Conservation (phyloP, 768 basidiomycete species). For the Podaxis pistillaris region DNA sequence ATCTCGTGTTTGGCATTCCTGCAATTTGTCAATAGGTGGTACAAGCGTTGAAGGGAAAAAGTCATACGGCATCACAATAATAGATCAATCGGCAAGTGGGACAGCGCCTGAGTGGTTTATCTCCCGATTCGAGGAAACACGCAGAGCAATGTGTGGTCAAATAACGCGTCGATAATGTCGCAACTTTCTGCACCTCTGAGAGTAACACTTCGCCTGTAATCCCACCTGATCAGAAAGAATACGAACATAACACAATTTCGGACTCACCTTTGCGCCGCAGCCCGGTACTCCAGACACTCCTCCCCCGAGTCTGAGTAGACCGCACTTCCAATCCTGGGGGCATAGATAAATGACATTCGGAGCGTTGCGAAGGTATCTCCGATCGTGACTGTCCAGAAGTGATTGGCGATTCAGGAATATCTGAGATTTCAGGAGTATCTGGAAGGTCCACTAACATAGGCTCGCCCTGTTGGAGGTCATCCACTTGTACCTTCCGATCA, state of each 20-base stretch:
- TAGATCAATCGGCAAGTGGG: slow-evolving; percentile 64
- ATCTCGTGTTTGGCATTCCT: slow-evolving; percentile 72
- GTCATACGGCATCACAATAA: slow-evolving; percentile 75
- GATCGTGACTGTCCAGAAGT: slow-evolving; percentile 4
- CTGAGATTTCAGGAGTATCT: neutral
- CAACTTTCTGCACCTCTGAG: slow-evolving; percentile 55
- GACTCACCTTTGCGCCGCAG: slow-evolving; percentile 22
- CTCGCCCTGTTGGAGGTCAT: neutral
- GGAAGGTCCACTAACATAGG: slow-evolving; percentile 16
- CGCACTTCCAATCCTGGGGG: slow-evolving; percentile 24
- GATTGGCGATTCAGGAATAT: slow-evolving; percentile 3
- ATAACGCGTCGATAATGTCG: slow-evolving; percentile 61
- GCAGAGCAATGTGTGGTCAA: slow-evolving; percentile 67
- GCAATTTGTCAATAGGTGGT: neutral
- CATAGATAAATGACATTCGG: slow-evolving; percentile 18
- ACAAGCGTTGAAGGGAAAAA: slow-evolving; percentile 9
- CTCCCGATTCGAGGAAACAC: slow-evolving; percentile 46
- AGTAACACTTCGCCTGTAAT: slow-evolving; percentile 58
- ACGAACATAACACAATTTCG: no score
- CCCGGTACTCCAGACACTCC: slow-evolving; percentile 25
- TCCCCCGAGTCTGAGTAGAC: slow-evolving; percentile 17
- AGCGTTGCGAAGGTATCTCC: neutral
- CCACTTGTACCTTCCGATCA: neutral
- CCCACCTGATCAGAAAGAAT: neutral
- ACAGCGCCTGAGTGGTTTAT: slow-evolving; percentile 59